Evolutionary conservation across 371 early-diverging fungal species (phyloP).

Genomic region (Capniomyces stellatus): DNA sequence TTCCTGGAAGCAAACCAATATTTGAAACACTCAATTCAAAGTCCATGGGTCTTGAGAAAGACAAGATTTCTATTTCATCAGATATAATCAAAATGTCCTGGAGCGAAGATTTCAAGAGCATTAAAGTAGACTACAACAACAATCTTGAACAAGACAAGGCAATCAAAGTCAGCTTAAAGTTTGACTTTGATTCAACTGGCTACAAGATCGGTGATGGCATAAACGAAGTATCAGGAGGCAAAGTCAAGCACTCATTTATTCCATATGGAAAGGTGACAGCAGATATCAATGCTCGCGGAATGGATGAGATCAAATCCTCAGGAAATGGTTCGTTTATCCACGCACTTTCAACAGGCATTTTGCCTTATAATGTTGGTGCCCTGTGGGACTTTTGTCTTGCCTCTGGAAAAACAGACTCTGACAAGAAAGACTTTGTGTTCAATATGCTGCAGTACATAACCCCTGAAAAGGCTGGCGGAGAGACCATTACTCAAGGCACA

Average conservation of each 20-base stretch:
- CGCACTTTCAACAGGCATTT: constrained; percentile 58
- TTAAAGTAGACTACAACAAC: constrained; percentile 16
- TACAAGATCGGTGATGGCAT: constrained; percentile 68
- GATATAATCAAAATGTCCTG: constrained; percentile 43
- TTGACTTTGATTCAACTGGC: constrained; percentile 42
- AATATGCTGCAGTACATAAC: constrained; percentile 67
- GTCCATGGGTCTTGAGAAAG: constrained; percentile 43
- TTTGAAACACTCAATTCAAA: constrained; percentile 54
- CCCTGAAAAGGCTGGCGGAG: constrained; percentile 48
- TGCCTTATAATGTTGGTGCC: constrained; percentile 64
- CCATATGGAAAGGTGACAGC: constrained; percentile 55
- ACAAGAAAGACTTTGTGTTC: constrained; percentile 12
- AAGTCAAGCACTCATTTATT: constrained; percentile 53
- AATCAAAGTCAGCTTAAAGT: constrained; percentile 40
- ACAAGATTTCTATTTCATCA: constrained; percentile 50
- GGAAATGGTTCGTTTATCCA: constrained; percentile 67
- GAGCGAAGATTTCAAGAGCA: constrained; percentile 15
- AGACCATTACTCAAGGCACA: constrained; percentile 53
- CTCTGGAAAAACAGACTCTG: constrained; percentile 18
- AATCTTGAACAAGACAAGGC: constrained; percentile 10
- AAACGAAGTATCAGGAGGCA: constrained; percentile 43
- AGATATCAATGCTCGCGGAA: constrained; percentile 37
- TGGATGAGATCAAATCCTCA: constrained; percentile 28
- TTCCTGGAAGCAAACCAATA: constrained; percentile 35
- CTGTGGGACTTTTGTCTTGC: constrained; percentile 70